Evolutionary conservation across 2,329 filamentous ascomycete species (phyloP).

Genomic region (Phyllachora maydis): DNA sequence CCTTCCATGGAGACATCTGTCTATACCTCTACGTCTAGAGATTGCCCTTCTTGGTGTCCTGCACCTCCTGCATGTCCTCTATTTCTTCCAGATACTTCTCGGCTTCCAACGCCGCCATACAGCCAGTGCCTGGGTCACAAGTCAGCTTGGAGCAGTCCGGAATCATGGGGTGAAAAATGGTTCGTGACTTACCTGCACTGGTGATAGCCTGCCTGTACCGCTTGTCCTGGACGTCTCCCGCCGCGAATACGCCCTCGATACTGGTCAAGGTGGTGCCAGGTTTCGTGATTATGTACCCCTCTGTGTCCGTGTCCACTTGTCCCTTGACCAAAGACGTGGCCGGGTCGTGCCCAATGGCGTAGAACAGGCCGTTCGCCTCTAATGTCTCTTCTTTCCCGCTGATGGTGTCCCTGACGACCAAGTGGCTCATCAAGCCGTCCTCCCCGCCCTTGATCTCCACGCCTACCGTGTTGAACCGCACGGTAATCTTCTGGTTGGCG

Average conservation of each 20-base stretch:
- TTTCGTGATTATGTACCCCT: constrained; percentile 79
- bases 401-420: constrained; percentile 62
- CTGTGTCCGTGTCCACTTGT: constrained; percentile 70
- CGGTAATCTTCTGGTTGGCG: constrained; percentile 72
- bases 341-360: constrained; percentile 91
- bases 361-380: constrained; percentile 84
- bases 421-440: constrained; percentile 61
- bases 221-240: constrained; percentile 97
- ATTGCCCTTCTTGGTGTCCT: constrained; percentile 8
- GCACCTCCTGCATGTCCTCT: constrained; percentile 25
- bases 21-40: constrained; percentile 6
- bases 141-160: constrained; percentile 7
- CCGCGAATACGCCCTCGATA: constrained; percentile 82
- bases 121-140: constrained; percentile 53
- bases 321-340: constrained; percentile 81
- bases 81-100: constrained; percentile 78
- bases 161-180: neutral
- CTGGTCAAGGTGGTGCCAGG: constrained; percentile 79
- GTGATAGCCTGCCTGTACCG: constrained; percentile 94
- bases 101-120: constrained; percentile 85
- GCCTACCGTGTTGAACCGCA: constrained; percentile 67
- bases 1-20: too few species aligned
- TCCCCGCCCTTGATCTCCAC: constrained; percentile 54
- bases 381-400: constrained; percentile 66
- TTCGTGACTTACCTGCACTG: constrained; percentile 55